Percentiles rank a stretch among this genome's conserved stretches.
phyloP scores from a whole-genome alignment of 225 moss, liverwort and hornwort species.

The Takakia lepidozioides region DNA sequence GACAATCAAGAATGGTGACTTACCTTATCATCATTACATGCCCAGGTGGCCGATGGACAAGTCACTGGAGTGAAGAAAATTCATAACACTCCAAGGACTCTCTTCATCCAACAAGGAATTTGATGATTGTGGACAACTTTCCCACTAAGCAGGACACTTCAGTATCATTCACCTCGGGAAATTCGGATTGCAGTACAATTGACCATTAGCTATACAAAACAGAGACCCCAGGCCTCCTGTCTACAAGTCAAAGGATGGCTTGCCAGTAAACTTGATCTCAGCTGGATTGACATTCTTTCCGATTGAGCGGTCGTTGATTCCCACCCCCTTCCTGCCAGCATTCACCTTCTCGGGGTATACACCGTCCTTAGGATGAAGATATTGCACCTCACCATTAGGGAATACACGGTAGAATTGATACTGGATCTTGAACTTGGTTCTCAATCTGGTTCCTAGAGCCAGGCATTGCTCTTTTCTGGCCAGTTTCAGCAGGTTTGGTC shows the following conservation, averaged over 20 bases:
- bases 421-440: constrained; percentile 93
- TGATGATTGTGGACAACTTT: no score
- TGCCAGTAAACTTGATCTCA: constrained; percentile 62
- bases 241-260: constrained; percentile 66
- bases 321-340: constrained; percentile 55
- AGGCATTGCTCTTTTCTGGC: constrained; percentile 96
- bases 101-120: no score
- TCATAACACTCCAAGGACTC: no score
- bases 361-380: constrained; percentile 95
- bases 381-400: constrained; percentile 96
- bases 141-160: no score
- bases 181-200: no score
- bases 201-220: background rate
- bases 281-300: constrained; percentile 84
- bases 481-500: constrained; percentile 83
- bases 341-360: constrained; percentile 98
- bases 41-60: no score
- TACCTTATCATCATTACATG: no score
- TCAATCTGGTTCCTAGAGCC: constrained; percentile 56
- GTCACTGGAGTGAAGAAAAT: no score
- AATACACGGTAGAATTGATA: constrained; percentile 97
- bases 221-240: constrained; percentile 1
- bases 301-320: constrained; percentile 65
- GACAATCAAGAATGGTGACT: no score
- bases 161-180: no score